Conservation (phyloP, 495 filamentous ascomycete genomes). For the Aspergillus cavernicola region DNA sequence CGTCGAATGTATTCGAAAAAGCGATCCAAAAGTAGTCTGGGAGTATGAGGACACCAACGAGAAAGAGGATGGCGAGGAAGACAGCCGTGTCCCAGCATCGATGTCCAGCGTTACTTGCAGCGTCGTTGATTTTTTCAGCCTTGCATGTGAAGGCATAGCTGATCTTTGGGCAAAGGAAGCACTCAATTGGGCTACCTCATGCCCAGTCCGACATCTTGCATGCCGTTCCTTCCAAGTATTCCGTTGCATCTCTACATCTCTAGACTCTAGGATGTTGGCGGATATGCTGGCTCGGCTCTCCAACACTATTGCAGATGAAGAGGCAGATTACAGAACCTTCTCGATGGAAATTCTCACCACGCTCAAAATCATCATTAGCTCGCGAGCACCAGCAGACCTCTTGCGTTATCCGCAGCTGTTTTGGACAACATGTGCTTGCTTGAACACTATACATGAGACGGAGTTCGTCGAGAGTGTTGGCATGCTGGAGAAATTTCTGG, state of each 20-base stretch:
- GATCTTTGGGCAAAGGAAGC: slow-evolving; percentile 87
- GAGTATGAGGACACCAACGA: slow-evolving; percentile 88
- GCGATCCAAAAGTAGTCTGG: slow-evolving; percentile 85
- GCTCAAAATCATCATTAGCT: slow-evolving; percentile 80
- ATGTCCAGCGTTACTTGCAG: slow-evolving; percentile 81
- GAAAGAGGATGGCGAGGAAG: slow-evolving; percentile 60
- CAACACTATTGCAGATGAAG: slow-evolving; percentile 92
- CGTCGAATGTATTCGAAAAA: slow-evolving; percentile 84
- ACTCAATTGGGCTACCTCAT: slow-evolving; percentile 92
- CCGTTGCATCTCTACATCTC: slow-evolving; percentile 80
- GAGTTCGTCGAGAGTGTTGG: slow-evolving; percentile 89
- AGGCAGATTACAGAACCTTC: slow-evolving; percentile 87
- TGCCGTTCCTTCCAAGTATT: slow-evolving; percentile 98
- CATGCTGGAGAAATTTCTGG: slow-evolving; percentile 86
- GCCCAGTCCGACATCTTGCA: slow-evolving; percentile 90
- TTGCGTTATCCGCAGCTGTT: slow-evolving; percentile 89
- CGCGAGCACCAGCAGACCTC: slow-evolving; percentile 73
- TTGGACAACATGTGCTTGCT: slow-evolving; percentile 94
- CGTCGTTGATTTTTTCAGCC: slow-evolving; percentile 78
- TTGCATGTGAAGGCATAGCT: slow-evolving; percentile 81
- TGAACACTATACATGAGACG: slow-evolving; percentile 91
- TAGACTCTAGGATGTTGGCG: slow-evolving; percentile 89
- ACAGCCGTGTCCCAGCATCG: slow-evolving; percentile 74
- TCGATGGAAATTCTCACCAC: slow-evolving; percentile 97
- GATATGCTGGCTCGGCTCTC: slow-evolving; percentile 94